phyloP scores from a whole-genome alignment of 225 moss, liverwort and hornwort species.

The Pleurozium schreberi region DNA sequence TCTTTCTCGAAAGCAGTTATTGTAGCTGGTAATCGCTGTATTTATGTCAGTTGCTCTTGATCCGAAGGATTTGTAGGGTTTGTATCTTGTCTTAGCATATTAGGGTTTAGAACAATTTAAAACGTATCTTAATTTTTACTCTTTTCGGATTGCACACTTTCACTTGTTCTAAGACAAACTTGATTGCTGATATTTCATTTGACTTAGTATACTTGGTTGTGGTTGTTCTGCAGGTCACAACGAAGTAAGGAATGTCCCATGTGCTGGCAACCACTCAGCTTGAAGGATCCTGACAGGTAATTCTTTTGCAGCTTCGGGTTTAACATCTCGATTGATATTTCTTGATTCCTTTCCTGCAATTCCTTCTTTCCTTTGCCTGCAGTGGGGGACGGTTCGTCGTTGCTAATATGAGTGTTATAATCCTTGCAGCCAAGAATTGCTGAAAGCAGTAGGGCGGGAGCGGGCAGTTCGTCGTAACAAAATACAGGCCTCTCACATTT shows the following conservation, averaged over 20 bases:
- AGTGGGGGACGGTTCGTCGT: background rate
- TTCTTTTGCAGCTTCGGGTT: background rate
- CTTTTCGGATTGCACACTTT: background rate
- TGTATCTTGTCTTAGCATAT: background rate
- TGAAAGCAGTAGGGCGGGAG: slow-evolving; percentile 66
- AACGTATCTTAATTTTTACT: background rate
- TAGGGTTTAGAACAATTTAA: background rate
- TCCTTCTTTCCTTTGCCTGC: background rate
- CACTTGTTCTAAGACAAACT: background rate
- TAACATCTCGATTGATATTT: background rate
- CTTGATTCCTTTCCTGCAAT: background rate
- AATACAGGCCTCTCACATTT: slow-evolving; percentile 32
- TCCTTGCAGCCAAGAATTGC: slow-evolving; percentile 45
- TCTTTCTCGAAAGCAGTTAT: background rate
- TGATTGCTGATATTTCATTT: background rate
- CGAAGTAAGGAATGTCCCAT: slow-evolving; percentile 87
- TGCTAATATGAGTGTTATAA: background rate
- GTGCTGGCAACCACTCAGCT: slow-evolving; percentile 72
- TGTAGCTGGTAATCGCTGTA: background rate
- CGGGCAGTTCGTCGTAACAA: slow-evolving; percentile 44
- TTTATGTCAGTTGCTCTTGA: background rate
- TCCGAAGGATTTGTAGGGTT: background rate
- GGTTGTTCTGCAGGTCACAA: slow-evolving; percentile 45
- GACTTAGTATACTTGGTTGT: background rate
- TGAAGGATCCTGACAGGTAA: slow-evolving; percentile 71